These are phyloP conservation scores for Aphanocladium album DNA, from an alignment of 2,329 filamentous ascomycete species.

Conservation along the genomic window DNA sequence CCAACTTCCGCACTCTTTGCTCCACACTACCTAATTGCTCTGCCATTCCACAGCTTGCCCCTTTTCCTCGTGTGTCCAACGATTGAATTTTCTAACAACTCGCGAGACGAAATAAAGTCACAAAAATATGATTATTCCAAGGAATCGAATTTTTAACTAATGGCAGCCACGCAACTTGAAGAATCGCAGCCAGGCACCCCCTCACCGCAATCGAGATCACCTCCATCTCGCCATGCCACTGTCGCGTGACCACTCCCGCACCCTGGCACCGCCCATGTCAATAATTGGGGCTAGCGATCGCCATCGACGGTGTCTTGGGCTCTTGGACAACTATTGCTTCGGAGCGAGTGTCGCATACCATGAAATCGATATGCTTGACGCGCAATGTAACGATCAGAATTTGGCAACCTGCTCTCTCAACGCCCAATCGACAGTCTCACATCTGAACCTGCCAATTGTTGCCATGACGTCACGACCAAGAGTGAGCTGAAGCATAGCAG, in stretches of 20 bases:
- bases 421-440: too few species aligned
- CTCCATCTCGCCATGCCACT: not conserved
- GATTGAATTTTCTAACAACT: not conserved
- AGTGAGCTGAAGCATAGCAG: too few species aligned
- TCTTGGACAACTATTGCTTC: not conserved
- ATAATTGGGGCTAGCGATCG: not conserved
- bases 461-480: too few species aligned
- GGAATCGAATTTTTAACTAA: not conserved
- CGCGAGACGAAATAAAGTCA: not conserved
- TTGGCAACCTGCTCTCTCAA: too few species aligned
- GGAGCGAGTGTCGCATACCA: not conserved
- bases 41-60: conserved; percentile 1
- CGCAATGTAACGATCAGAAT: not conserved
- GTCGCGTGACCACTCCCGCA: conserved; percentile 1
- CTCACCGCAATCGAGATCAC: not conserved
- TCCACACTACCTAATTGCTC: not conserved
- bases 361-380: not conserved
- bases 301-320: not conserved
- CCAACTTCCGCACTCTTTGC: not conserved
- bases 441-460: too few species aligned
- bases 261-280: not conserved
- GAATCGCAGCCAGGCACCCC: too few species aligned
- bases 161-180: too few species aligned
- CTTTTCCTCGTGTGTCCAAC: not conserved
- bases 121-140: not conserved